These are phyloP conservation scores for Roridomyces roridus DNA, from an alignment of 768 basidiomycete species.

Conservation along the genomic window DNA sequence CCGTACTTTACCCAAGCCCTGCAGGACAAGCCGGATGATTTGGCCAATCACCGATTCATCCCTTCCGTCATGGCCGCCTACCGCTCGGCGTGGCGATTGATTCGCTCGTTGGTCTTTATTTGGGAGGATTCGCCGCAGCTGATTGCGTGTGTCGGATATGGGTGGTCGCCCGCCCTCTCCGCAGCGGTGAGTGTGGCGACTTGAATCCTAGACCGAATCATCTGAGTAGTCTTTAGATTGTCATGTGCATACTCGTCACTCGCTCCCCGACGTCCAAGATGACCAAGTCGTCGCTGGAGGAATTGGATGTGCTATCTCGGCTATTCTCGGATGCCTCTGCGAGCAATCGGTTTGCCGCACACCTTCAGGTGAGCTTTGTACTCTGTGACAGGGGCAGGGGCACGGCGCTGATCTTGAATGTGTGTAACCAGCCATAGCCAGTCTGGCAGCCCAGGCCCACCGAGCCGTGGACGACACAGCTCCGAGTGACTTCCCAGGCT, in stretches of 20 bases:
- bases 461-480: slow-evolving; percentile 39
- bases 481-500: slow-evolving; percentile 26
- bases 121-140: slow-evolving; percentile 48
- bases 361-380: slow-evolving; percentile 45
- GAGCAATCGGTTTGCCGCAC: slow-evolving; percentile 50
- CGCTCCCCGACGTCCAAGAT: too few relatives aligned
- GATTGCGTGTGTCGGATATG: slow-evolving; percentile 50
- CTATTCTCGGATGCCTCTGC: slow-evolving; percentile 56
- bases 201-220: slow-evolving; percentile 60
- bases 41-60: too few relatives aligned
- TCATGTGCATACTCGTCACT: too few relatives aligned
- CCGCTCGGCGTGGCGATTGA: slow-evolving; percentile 73
- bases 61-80: too few relatives aligned
- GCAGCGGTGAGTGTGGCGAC: slow-evolving; percentile 67
- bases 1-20: too few relatives aligned
- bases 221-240: too few relatives aligned
- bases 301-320: slow-evolving; percentile 49
- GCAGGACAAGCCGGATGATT: too few relatives aligned
- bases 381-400: too few relatives aligned
- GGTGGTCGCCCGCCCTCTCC: slow-evolving; percentile 74
- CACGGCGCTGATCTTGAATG: too few relatives aligned
- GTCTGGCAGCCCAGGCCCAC: slow-evolving; percentile 49
- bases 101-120: slow-evolving; percentile 52
- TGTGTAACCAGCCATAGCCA: slow-evolving; percentile 45
- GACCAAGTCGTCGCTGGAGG: slow-evolving; percentile 51